phyloP scores from a whole-genome alignment of 1,284 basidiomycete genomes.

The Blastosporella zonata region DNA sequence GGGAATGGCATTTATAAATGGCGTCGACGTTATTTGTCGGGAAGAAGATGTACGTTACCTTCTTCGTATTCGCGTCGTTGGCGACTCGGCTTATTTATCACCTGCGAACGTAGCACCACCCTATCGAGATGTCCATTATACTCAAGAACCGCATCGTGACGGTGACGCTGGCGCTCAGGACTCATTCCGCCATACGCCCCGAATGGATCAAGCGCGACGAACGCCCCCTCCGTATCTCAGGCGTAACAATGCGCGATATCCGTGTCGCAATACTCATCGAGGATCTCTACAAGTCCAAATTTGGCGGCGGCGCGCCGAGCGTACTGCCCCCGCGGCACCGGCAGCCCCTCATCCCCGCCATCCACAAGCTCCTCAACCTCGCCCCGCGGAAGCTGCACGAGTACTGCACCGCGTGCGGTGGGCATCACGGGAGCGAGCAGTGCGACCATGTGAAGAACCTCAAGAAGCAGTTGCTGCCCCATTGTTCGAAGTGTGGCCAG shows the following conservation, averaged over 20 bases:
- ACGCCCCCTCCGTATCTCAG: conserved; percentile 15
- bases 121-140: not conserved
- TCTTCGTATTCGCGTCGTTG: not conserved
- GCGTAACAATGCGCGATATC: conserved; percentile 51
- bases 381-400: not conserved
- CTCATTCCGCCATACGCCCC: conserved; percentile 18
- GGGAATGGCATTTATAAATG: conserved; percentile 17
- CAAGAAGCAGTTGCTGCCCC: not conserved
- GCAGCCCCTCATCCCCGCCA: not conserved
- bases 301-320: not conserved
- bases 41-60: conserved; percentile 19
- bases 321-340: not conserved
- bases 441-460: not conserved
- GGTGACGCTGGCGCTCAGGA: conserved; percentile 3
- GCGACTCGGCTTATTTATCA: not conserved
- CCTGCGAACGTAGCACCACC: conserved; percentile 29
- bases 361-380: conserved; percentile 5
- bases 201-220: conserved; percentile 12
- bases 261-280: conserved; percentile 44
- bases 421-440: not conserved
- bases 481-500: not conserved
- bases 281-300: conserved; percentile 18
- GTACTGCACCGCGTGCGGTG: conserved; percentile 4
- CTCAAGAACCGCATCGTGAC: not conserved
- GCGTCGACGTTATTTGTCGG: conserved; percentile 12